These are phyloP conservation scores for Luvunga scandens DNA, from an alignment of 345 rosid species.

Conservation along the genomic window DNA sequence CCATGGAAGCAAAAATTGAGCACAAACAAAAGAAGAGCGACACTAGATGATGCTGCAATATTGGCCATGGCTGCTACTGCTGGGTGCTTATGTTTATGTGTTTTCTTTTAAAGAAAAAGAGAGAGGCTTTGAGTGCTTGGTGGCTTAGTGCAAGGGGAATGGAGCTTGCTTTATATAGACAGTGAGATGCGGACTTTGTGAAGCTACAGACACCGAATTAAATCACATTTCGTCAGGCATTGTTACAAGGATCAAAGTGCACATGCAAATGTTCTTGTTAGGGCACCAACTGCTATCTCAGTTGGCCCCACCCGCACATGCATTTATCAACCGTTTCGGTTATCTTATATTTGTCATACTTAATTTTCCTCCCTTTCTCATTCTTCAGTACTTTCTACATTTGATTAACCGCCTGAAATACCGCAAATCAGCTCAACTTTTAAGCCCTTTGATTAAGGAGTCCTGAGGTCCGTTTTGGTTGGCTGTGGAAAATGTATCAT, in stretches of 20 bases:
- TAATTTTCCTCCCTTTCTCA: not conserved
- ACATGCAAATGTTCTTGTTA: constrained; percentile 69
- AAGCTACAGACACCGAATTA: constrained; percentile 14
- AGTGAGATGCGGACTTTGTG: constrained; percentile 19
- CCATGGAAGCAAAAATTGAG: constrained; percentile 32
- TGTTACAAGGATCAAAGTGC: constrained; percentile 26
- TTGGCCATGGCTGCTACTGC: constrained; percentile 27
- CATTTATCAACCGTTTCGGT: constrained; percentile 28
- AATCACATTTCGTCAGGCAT: constrained; percentile 19
- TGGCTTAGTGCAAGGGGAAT: not conserved
- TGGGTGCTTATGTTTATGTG: not conserved
- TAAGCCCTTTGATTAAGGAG: constrained; percentile 10
- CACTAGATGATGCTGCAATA: constrained; percentile 12
- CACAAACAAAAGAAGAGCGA: constrained; percentile 28
- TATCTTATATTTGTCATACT: not conserved
- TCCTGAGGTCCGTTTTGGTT: constrained; percentile 7
- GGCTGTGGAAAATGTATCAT: not conserved
- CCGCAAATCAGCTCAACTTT: constrained; percentile 6
- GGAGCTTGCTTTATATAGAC: constrained; percentile 25
- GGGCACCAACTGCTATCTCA: constrained; percentile 36
- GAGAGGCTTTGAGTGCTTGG: not conserved
- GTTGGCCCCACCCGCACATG: constrained; percentile 27
- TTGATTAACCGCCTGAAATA: constrained; percentile 15
- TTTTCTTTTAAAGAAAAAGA: not conserved
- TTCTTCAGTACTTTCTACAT: not conserved